Percentiles rank a stretch among this genome's conserved stretches.
phyloP scores from a whole-genome alignment of 2,329 filamentous ascomycete species.

The Rutstroemia sp. region DNA sequence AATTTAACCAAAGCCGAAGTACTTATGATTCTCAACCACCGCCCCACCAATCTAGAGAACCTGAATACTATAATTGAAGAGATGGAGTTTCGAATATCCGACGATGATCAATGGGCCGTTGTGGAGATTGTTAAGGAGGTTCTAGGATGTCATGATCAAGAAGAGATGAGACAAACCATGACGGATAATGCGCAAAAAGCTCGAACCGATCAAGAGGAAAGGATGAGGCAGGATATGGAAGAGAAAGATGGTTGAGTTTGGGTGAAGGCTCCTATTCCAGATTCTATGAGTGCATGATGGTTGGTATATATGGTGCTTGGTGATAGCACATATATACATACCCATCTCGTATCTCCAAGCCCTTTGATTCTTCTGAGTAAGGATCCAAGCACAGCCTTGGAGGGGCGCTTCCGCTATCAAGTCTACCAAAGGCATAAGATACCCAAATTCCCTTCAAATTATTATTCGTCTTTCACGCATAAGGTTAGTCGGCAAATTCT shows the following conservation, averaged over 20 bases:
- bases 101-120: conserved; percentile 48
- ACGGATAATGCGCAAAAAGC: neutral
- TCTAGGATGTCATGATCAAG: conserved; percentile 38
- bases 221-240: conserved; percentile 3
- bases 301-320: too few relatives aligned
- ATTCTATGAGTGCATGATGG: too few relatives aligned
- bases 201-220: neutral
- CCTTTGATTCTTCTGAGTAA: too few relatives aligned
- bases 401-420: too few relatives aligned
- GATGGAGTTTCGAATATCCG: conserved; percentile 51
- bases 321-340: too few relatives aligned
- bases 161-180: conserved; percentile 27
- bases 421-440: too few relatives aligned
- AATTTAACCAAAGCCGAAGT: conserved; percentile 61
- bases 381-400: too few relatives aligned
- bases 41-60: conserved; percentile 48
- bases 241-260: neutral
- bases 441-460: too few relatives aligned
- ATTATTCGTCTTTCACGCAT: too few relatives aligned
- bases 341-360: too few relatives aligned
- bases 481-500: too few relatives aligned
- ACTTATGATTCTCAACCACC: conserved; percentile 60
- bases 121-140: conserved; percentile 49
- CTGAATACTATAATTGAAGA: conserved; percentile 61
- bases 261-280: too few relatives aligned